A percentile compares a stretch with the other conserved stretches of the same genome.
Conservation (phyloP, 1,284 basidiomycete species). For the Schizopora paradoxa region DNA sequence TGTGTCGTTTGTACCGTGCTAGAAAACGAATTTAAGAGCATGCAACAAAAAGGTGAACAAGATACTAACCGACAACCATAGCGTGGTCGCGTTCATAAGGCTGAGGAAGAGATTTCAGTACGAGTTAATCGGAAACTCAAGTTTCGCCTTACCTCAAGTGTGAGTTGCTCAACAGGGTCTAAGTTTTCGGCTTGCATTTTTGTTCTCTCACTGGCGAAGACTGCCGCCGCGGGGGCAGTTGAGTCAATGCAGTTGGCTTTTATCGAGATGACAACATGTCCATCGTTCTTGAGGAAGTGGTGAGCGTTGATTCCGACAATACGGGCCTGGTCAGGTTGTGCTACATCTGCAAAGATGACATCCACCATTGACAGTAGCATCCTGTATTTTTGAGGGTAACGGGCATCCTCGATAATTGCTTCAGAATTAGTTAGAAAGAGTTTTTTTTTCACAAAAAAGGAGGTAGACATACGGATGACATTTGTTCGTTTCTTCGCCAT, state of each 20-base stretch:
- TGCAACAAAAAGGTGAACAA: not conserved
- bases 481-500: conserved; percentile 99
- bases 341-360: conserved; percentile 97
- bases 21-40: not conserved
- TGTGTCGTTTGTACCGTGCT: conserved; percentile 48
- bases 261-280: conserved; percentile 95
- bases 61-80: conserved; percentile 63
- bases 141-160: conserved; percentile 51
- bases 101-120: conserved; percentile 18
- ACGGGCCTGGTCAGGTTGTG: conserved; percentile 97
- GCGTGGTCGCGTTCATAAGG: conserved; percentile 81
- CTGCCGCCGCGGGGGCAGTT: conserved; percentile 82
- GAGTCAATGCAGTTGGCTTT: conserved; percentile 99
- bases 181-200: conserved; percentile 77
- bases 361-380: conserved; percentile 93
- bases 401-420: conserved; percentile 98
- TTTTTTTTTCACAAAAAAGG: conserved; percentile 11
- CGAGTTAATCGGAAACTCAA: not conserved
- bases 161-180: conserved; percentile 93
- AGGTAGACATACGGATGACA: conserved; percentile 78
- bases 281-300: conserved; percentile 93
- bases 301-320: conserved; percentile 93
- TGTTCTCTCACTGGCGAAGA: conserved; percentile 89
- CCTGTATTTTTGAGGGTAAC: conserved; percentile 90
- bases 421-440: conserved; percentile 11